These are phyloP conservation scores for Gynochthodes officinalis DNA, from an alignment of 257 asterid species.

Conservation along the genomic window DNA sequence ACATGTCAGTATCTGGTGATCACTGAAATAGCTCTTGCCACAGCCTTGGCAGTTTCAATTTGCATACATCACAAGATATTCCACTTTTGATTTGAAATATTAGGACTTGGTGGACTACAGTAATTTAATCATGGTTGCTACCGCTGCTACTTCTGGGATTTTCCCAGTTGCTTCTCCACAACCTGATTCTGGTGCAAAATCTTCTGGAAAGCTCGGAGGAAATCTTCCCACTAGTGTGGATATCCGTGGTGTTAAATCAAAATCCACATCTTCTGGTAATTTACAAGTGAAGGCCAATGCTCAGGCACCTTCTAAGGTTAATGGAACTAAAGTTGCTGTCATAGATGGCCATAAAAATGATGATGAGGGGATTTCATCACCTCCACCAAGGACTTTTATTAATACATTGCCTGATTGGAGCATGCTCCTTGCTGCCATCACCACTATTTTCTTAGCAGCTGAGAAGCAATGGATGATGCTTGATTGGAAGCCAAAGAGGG, in stretches of 20 bases:
- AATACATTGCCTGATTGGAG: constrained; percentile 98
- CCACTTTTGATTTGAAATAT: not conserved
- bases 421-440: constrained; percentile 95
- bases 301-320: constrained; percentile 90
- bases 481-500: constrained; percentile 95
- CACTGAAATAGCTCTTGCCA: not conserved
- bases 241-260: constrained; percentile 57
- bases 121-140: constrained; percentile 58
- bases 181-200: constrained; percentile 56
- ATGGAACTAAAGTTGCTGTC: constrained; percentile 84
- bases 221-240: constrained; percentile 56
- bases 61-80: not conserved
- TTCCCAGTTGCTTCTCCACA: constrained; percentile 54
- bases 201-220: constrained; percentile 59
- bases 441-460: constrained; percentile 93
- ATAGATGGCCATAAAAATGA: constrained; percentile 64
- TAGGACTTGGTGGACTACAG: constrained; percentile 10
- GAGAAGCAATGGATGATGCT: constrained; percentile 99
- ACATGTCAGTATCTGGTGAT: constrained; percentile 6
- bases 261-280: constrained; percentile 58
- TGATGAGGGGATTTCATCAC: constrained; percentile 54
- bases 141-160: constrained; percentile 77
- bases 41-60: constrained; percentile 6
- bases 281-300: constrained; percentile 71
- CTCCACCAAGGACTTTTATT: constrained; percentile 83